Percentiles rank a stretch among this genome's conserved stretches.
phyloP scores from a whole-genome alignment of 164 flowering plant genomes.

The Vitis riparia region DNA sequence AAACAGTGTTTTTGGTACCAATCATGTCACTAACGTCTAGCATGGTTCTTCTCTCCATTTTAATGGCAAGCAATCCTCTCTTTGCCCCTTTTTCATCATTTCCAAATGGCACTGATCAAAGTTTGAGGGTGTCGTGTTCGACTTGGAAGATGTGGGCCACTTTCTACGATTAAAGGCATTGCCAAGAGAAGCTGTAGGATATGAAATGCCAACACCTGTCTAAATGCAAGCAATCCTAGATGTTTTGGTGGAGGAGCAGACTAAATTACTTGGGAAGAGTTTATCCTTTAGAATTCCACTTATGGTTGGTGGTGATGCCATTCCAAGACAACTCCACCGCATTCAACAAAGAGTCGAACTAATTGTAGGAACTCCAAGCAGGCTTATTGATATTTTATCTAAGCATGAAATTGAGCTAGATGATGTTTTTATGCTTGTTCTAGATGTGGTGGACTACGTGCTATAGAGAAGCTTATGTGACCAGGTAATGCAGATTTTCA shows the following conservation, averaged over 20 bases:
- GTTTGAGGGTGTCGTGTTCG: no score
- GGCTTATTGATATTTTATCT: constrained; percentile 79
- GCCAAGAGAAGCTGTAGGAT: constrained; percentile 53
- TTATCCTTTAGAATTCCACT: constrained; percentile 90
- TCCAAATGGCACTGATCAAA: no score
- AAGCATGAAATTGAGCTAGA: constrained; percentile 77
- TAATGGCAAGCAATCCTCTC: no score
- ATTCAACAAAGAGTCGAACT: constrained; percentile 75
- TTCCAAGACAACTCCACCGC: constrained; percentile 77
- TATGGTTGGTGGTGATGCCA: constrained; percentile 91
- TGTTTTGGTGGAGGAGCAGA: constrained; percentile 83
- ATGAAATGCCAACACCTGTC: constrained; percentile 84
- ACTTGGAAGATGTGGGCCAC: no score
- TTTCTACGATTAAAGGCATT: no score
- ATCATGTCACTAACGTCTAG: no score
- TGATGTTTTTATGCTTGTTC: constrained; percentile 55
- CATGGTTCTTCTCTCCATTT: no score
- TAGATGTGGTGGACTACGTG: constrained; percentile 97
- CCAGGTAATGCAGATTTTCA: constrained; percentile 84
- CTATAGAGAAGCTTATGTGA: constrained; percentile 85
- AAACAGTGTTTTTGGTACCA: no score
- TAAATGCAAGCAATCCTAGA: constrained; percentile 96
- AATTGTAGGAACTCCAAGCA: constrained; percentile 88
- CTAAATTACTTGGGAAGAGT: constrained; percentile 80
- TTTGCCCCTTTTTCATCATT: no score